Percentiles rank a stretch among this genome's conserved stretches.
Conservation (phyloP, 2,329 filamentous ascomycete species). For the Colletotrichum tofieldiae region DNA sequence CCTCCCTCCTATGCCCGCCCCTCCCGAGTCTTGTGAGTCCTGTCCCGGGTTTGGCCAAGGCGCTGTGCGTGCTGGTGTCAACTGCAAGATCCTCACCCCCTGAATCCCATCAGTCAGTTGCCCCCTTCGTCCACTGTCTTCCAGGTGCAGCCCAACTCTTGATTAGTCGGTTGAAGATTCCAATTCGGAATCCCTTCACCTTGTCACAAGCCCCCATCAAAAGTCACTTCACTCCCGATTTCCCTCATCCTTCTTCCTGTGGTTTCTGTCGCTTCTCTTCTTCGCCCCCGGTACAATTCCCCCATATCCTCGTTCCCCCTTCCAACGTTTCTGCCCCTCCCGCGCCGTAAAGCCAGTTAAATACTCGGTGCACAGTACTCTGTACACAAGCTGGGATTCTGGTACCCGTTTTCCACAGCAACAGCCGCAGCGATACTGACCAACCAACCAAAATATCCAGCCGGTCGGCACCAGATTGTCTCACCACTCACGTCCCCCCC, state of each 20-base stretch:
- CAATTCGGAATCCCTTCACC: conserved; percentile 7
- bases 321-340: background rate
- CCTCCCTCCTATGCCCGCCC: background rate
- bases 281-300: background rate
- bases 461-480: conserved; percentile 24
- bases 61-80: background rate
- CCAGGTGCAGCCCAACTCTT: background rate
- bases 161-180: background rate
- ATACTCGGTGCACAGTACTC: background rate
- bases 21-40: background rate
- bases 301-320: background rate
- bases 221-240: background rate
- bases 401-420: background rate
- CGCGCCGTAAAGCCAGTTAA: background rate
- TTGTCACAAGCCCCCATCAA: background rate
- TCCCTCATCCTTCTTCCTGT: background rate
- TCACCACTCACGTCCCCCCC: conserved; percentile 18
- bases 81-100: background rate
- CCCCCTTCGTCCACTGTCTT: conserved; percentile 1
- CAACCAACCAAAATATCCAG: conserved; percentile 22
- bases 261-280: background rate
- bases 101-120: background rate
- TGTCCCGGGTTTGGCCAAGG: background rate
- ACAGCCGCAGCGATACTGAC: background rate
- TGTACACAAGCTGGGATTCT: background rate